phyloP scores from a whole-genome alignment of 1,284 basidiomycete species.

The Pholiota adiposa region DNA sequence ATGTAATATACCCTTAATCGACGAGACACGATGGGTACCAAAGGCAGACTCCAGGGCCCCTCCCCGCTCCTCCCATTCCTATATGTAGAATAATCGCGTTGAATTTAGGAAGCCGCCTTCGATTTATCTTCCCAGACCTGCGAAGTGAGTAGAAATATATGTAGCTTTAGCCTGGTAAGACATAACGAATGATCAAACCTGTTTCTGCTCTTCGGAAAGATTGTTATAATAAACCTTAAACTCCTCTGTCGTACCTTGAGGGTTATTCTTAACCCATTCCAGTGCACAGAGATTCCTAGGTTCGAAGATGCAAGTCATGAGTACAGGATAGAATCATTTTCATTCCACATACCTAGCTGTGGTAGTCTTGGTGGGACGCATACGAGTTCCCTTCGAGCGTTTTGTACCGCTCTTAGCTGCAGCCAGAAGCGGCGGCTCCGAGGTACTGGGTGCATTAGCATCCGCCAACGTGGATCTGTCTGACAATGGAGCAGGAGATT shows the following conservation, averaged over 20 bases:
- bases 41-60: no score
- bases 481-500: not conserved
- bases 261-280: constrained; percentile 3
- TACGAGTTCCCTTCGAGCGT: not conserved
- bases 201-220: constrained; percentile 1
- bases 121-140: constrained; percentile 2
- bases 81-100: no score
- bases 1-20: not conserved
- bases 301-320: not conserved
- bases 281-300: not conserved
- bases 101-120: not conserved
- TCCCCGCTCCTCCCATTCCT: no score
- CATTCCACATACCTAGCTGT: not conserved
- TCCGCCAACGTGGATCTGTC: not conserved
- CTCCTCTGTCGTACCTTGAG: constrained; percentile 2
- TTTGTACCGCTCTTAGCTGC: not conserved
- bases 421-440: not conserved
- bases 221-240: constrained; percentile 1
- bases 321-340: not conserved
- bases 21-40: not conserved
- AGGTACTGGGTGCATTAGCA: not conserved
- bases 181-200: not conserved
- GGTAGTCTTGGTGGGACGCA: constrained; percentile 1
- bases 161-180: not conserved
- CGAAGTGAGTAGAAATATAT: not conserved